Conservation (phyloP, 2,329 filamentous ascomycete species). For the Helotiales sp. region DNA sequence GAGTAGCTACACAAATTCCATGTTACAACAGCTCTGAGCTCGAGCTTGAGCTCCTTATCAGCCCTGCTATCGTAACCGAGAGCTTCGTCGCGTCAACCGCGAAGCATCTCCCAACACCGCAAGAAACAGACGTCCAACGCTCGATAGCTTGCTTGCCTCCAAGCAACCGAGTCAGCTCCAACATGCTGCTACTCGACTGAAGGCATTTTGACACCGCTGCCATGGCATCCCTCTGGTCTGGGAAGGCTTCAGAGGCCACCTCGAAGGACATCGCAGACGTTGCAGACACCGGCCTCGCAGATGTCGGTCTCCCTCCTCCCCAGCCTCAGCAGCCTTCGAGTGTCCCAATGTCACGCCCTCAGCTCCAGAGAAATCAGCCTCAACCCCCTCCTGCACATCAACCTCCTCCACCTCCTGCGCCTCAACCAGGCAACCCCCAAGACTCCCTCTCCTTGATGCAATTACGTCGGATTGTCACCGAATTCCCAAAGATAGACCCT, state of each 20-base stretch:
- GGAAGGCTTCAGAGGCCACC: conserved; percentile 14
- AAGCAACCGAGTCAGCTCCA: neutral
- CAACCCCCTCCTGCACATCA: conserved; percentile 38
- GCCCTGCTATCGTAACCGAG: conserved; percentile 13
- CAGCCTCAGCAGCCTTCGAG: conserved; percentile 12
- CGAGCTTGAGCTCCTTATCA: neutral
- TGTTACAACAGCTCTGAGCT: no score
- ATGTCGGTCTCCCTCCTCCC: conserved; percentile 34
- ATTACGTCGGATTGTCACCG: conserved; percentile 70
- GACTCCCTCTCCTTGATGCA: conserved; percentile 78
- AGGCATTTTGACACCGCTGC: neutral
- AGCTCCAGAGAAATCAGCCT: conserved; percentile 39
- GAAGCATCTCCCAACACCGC: neutral
- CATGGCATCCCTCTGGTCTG: conserved; percentile 34
- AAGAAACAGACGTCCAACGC: neutral
- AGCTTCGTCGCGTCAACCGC: conserved; percentile 9
- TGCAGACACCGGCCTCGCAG: conserved; percentile 43
- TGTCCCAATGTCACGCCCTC: conserved; percentile 31
- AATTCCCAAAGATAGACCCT: conserved; percentile 69
- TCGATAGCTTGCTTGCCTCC: neutral
- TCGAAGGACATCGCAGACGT: conserved; percentile 38
- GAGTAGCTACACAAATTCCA: no score
- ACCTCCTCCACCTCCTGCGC: conserved; percentile 33
- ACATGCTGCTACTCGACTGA: neutral
- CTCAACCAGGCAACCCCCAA: conserved; percentile 41